Evolutionary conservation across 106 monocot genomes (phyloP).

Genomic region (Allium fistulosum): DNA sequence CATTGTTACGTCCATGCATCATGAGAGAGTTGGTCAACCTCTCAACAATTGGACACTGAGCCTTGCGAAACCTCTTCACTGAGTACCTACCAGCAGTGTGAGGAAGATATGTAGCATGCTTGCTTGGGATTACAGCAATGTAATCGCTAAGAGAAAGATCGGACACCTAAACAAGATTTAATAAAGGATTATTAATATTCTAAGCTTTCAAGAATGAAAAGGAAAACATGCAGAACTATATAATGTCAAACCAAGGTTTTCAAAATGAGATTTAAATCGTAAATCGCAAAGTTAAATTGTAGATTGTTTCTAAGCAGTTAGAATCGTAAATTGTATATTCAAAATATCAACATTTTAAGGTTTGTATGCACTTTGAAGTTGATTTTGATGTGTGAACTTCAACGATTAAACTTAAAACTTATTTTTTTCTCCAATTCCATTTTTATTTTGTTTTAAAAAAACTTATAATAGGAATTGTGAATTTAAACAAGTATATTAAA

Average conservation of each 20-base stretch:
- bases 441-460: too few relatives aligned
- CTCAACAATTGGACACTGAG: constrained; percentile 55
- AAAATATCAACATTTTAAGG: too few relatives aligned
- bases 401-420: too few relatives aligned
- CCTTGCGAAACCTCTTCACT: constrained; percentile 44
- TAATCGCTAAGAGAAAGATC: constrained; percentile 51
- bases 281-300: too few relatives aligned
- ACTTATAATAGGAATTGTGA: too few relatives aligned
- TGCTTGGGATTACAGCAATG: constrained; percentile 28
- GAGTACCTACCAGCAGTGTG: constrained; percentile 66
- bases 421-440: too few relatives aligned
- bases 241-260: background rate
- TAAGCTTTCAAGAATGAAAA: background rate
- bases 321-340: too few relatives aligned
- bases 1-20: constrained; percentile 74
- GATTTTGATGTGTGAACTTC: too few relatives aligned
- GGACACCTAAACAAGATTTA: constrained; percentile 20
- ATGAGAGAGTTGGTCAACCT: constrained; percentile 63
- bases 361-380: too few relatives aligned
- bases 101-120: constrained; percentile 50
- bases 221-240: background rate
- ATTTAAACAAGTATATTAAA: too few relatives aligned
- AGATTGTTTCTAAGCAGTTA: too few relatives aligned
- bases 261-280: too few relatives aligned
- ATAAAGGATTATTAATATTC: background rate